Evolutionary conservation across 2,329 filamentous ascomycete species (phyloP).

Genomic region (Phaeosphaeriaceae sp.): DNA sequence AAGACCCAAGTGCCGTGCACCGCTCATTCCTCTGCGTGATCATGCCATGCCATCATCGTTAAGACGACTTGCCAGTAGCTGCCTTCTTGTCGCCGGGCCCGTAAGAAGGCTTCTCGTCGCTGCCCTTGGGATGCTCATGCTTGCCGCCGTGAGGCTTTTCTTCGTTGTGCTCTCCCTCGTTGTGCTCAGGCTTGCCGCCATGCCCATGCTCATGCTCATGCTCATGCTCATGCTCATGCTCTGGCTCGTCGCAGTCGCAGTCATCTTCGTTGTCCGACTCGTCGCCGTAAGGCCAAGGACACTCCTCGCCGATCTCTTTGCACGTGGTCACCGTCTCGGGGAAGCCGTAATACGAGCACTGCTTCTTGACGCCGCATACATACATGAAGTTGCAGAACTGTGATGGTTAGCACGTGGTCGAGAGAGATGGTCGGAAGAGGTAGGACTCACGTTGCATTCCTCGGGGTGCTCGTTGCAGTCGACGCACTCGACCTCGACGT

Average conservation of each 20-base stretch:
- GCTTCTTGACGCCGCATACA: slow-evolving; percentile 17
- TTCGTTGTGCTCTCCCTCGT: not conserved
- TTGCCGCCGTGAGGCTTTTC: not conserved
- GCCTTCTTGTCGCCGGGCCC: not conserved
- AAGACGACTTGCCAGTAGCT: not conserved
- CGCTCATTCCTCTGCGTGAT: not conserved
- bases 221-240: not conserved
- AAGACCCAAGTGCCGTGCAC: not conserved
- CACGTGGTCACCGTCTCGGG: slow-evolving; percentile 5
- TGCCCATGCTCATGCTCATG: not conserved
- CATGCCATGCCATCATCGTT: not conserved
- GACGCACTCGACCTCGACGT: slow-evolving; percentile 1
- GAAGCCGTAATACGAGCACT: slow-evolving; percentile 10
- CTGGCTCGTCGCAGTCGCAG: not conserved
- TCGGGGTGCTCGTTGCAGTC: slow-evolving; percentile 9
- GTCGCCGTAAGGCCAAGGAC: not conserved
- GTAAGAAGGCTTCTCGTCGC: not conserved
- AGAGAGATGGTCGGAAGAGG: not conserved
- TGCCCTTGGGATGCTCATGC: not conserved
- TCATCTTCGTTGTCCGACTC: not conserved
- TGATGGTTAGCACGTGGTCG: not conserved
- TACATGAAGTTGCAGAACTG: slow-evolving; percentile 14
- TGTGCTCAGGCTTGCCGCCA: not conserved
- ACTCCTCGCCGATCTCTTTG: slow-evolving; percentile 6
- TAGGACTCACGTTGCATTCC: slow-evolving; percentile 8